Percentiles rank a stretch among this genome's conserved stretches.
phyloP scores from a whole-genome alignment of 139 green algal species.

The Raphidocelis subcapitata region DNA sequence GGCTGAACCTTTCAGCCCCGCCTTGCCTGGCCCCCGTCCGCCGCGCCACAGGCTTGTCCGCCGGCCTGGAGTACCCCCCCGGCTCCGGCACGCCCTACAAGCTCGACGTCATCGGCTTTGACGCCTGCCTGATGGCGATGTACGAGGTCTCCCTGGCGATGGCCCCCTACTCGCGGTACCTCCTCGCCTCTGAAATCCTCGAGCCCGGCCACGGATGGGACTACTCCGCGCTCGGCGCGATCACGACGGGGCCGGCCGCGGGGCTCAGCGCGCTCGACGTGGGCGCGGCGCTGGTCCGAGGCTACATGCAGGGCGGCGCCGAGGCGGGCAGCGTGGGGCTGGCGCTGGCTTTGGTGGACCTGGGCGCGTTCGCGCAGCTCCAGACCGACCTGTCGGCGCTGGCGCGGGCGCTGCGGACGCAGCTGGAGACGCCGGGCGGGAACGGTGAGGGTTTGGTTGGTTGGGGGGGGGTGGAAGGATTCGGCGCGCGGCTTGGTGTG shows the following conservation, averaged over 20 bases:
- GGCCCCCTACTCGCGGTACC: conserved; percentile 11
- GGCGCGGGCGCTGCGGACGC: background rate
- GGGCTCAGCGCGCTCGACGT: too few species aligned
- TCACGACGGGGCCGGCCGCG: too few species aligned
- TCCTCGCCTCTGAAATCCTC: conserved; percentile 42
- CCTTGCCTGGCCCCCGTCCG: background rate
- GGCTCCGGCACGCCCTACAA: background rate
- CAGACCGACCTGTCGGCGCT: background rate
- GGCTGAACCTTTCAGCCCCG: too few species aligned
- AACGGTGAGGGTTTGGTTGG: too few species aligned
- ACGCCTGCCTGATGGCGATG: conserved; percentile 52
- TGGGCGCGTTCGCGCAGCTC: background rate
- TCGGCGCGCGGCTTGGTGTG: too few species aligned
- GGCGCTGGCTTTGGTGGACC: background rate
- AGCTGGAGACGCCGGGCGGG: background rate
- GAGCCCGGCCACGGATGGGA: conserved; percentile 54
- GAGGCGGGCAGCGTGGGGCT: background rate
- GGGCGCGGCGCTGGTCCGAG: too few species aligned
- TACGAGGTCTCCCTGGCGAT: conserved; percentile 28
- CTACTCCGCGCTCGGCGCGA: conserved; percentile 10
- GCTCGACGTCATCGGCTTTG: conserved; percentile 55
- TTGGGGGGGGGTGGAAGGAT: too few species aligned
- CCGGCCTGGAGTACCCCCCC: background rate
- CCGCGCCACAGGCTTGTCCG: conserved; percentile 8
- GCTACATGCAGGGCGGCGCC: background rate